Evolutionary conservation across 768 basidiomycete species (phyloP), one percentile per base, ranked within the genome.

Genomic region (Goffeauzyma gilvescens): DNA sequence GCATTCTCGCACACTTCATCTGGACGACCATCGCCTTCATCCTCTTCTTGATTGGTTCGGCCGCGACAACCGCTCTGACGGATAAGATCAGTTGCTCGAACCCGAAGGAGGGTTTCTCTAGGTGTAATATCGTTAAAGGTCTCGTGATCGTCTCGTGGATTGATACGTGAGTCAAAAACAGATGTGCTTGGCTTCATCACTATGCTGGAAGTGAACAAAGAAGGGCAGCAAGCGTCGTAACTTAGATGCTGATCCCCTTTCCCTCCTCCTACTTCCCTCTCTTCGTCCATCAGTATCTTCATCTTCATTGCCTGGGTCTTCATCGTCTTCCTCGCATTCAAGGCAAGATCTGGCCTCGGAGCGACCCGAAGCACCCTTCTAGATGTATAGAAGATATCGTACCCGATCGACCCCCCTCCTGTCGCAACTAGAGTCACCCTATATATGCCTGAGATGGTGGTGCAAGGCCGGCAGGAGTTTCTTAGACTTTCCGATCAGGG

Each of bases 111-210:
- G 30, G 34, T 1, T 64, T 59, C 45, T 44, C 41, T 24, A 42
- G 60, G 20, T 64, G 64, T 46, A 57, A 54, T 43, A 54, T 62
- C 6, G 57, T 62, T 32, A 63, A 62, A 48, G 63, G 59, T 18
- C 42, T 61, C n/a, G 59, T 65, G 18, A 46, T 62, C 18, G 60
- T 59, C 31, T 55, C 55, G 25, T 58, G 59, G 58, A 63, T 56
- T 18, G 62, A 59, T 43, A 52, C 51, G 55, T 58, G 43, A 50
- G 54, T 59, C 14, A 26, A 21, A 15, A 25, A 5, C 6, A 31
- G 24, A 1, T 10, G 9, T 5, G 31, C 6, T 42, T n/a, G n/a
- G n/a, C n/a, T 15, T 32, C 34, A 32, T 25, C 17, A 7, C 24
- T 30, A 9, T 30, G 28, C 10, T 17, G 33, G n/a, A n/a, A n/a